Evolutionary conservation across 2,329 filamentous ascomycete species (phyloP).

Genomic region (Fusarium paranaense): DNA sequence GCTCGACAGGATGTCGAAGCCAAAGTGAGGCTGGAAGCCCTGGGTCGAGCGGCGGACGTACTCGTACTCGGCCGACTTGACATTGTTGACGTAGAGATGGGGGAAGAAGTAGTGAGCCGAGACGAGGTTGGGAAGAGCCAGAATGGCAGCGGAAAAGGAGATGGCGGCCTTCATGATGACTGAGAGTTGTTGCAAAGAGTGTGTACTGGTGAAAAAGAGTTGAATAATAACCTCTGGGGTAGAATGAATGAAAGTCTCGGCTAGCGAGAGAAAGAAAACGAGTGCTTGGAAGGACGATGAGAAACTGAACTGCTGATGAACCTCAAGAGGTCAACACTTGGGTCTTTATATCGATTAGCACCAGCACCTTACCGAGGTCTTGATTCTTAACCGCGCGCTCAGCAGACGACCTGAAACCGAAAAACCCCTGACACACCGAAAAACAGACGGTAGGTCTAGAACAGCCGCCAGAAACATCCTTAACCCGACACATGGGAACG

Average conservation of each 20-base stretch:
- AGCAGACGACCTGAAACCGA: not conserved
- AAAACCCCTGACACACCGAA: not conserved
- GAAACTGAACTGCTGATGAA: not conserved
- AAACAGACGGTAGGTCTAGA: not conserved
- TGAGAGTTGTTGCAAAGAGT: not conserved
- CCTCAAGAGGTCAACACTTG: not conserved
- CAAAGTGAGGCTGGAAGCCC: conserved; percentile 4
- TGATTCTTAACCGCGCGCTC: not conserved
- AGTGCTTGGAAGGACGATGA: not conserved
- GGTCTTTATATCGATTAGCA: not conserved
- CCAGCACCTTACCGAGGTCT: not conserved
- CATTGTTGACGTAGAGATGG: not conserved
- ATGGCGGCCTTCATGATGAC: not conserved
- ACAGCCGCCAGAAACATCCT: not conserved
- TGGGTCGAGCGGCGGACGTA: conserved; percentile 1
- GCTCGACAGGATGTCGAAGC: conserved; percentile 8
- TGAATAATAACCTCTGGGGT: not conserved
- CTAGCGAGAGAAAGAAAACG: not conserved
- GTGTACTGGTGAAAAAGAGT: not conserved
- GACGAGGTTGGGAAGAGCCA: not conserved
- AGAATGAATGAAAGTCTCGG: not conserved
- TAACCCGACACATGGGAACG: not conserved
- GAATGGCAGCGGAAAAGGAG: not conserved
- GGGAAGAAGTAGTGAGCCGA: not conserved
- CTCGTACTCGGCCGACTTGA: not conserved